phyloP scores from a whole-genome alignment of 495 filamentous ascomycete species.

The Neurospora sp. region DNA sequence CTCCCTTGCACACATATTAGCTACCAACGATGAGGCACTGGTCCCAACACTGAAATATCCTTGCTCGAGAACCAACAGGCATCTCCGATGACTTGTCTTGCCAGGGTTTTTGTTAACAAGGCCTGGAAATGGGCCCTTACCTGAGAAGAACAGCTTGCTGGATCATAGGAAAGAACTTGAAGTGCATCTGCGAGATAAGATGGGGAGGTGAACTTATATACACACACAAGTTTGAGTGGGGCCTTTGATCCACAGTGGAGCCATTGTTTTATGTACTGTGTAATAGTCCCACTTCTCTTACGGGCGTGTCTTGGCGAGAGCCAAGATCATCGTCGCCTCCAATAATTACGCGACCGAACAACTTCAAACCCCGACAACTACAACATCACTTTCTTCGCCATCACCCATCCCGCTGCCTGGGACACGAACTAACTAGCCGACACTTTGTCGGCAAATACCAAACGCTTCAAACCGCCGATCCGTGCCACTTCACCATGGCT shows the following conservation, averaged over 20 bases:
- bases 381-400: not conserved
- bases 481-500: slow-evolving; percentile 20
- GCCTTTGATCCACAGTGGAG: not conserved
- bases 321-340: not conserved
- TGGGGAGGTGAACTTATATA: not conserved
- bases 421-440: not conserved
- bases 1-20: not conserved
- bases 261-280: too few relatives aligned
- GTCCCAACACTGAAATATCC: not conserved
- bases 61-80: not conserved
- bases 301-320: not conserved
- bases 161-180: not conserved
- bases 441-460: not conserved
- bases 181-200: not conserved
- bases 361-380: not conserved
- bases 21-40: not conserved
- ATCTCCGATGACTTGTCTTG: not conserved
- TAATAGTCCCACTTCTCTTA: not conserved
- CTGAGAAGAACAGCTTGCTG: not conserved
- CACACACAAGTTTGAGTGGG: not conserved
- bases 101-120: not conserved
- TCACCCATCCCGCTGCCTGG: not conserved
- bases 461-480: not conserved
- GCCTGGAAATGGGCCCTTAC: not conserved
- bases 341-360: not conserved